These are phyloP conservation scores for Pleurozium schreberi DNA, from an alignment of 225 moss, liverwort and hornwort genomes.

Conservation along the genomic window DNA sequence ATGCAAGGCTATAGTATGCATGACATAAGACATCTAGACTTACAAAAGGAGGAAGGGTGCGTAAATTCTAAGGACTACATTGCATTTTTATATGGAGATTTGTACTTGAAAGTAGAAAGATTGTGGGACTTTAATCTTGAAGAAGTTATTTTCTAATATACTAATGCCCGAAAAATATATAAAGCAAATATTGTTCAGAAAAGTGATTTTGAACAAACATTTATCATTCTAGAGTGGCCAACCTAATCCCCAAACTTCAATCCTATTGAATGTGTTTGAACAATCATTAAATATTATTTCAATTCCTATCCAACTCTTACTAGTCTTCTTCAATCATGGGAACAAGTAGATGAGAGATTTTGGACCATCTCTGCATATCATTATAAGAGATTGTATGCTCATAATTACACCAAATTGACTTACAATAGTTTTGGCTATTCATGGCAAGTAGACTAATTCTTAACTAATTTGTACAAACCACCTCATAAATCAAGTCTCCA, in stretches of 20 bases:
- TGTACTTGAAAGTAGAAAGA: too few relatives aligned
- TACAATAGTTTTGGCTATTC: not conserved
- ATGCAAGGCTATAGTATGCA: too few relatives aligned
- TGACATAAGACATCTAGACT: too few relatives aligned
- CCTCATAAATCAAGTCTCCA: too few relatives aligned
- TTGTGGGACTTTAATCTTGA: too few relatives aligned
- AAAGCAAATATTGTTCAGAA: not conserved
- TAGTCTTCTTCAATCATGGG: not conserved
- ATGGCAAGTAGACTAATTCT: fast-evolving
- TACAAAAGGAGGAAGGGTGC: too few relatives aligned
- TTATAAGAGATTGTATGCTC: not conserved
- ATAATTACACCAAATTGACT: not conserved
- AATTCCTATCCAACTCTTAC: not conserved
- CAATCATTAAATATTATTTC: not conserved
- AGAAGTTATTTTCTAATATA: too few relatives aligned
- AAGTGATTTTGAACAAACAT: not conserved
- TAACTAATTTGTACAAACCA: not conserved
- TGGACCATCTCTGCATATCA: not conserved
- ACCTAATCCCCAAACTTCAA: too few relatives aligned
- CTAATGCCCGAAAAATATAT: too few relatives aligned
- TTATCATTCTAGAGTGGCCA: not conserved
- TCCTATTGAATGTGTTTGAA: not conserved
- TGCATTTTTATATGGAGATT: too few relatives aligned
- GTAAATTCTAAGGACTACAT: too few relatives aligned
- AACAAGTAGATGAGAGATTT: not conserved